A percentile compares a stretch with the other conserved stretches of the same genome.
Conservation (phyloP, 1,284 basidiomycete species). For the Sporisorium reilianum region DNA sequence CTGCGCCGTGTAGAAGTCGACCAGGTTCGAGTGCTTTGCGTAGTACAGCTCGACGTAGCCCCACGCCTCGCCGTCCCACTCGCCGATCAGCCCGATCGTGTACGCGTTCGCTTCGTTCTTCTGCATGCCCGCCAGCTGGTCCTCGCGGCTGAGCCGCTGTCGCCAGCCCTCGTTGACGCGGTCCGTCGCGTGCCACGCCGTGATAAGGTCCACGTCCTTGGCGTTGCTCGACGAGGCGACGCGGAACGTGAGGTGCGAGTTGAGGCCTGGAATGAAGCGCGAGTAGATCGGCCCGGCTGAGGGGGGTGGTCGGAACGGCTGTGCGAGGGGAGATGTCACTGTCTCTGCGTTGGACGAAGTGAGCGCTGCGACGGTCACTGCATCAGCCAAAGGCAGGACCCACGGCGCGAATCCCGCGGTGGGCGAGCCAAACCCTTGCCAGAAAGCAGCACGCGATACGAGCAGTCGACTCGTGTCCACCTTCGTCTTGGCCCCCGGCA, state of each 20-base stretch:
- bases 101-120: constrained; percentile 37
- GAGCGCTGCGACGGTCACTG: constrained; percentile 19
- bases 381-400: constrained; percentile 35
- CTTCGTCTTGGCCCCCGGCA: constrained; percentile 16
- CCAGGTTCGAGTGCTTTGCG: constrained; percentile 51
- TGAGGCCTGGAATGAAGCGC: constrained; percentile 58
- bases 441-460: constrained; percentile 57
- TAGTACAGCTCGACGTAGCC: constrained; percentile 67
- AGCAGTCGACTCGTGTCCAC: constrained; percentile 27
- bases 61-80: constrained; percentile 66
- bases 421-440: constrained; percentile 55
- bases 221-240: constrained; percentile 44
- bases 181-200: constrained; percentile 62
- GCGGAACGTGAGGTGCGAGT: constrained; percentile 61
- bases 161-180: constrained; percentile 65
- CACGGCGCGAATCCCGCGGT: constrained; percentile 38
- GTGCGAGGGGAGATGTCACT: constrained; percentile 16
- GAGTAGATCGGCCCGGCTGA: constrained; percentile 51
- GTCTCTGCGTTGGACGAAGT: constrained; percentile 31
- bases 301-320: constrained; percentile 23
- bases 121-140: constrained; percentile 55
- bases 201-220: constrained; percentile 56
- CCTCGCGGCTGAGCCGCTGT: constrained; percentile 52
- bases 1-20: constrained; percentile 45
- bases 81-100: constrained; percentile 58